phyloP scores from a whole-genome alignment of 2,329 filamentous ascomycete genomes.

The Alternaria sp. region DNA sequence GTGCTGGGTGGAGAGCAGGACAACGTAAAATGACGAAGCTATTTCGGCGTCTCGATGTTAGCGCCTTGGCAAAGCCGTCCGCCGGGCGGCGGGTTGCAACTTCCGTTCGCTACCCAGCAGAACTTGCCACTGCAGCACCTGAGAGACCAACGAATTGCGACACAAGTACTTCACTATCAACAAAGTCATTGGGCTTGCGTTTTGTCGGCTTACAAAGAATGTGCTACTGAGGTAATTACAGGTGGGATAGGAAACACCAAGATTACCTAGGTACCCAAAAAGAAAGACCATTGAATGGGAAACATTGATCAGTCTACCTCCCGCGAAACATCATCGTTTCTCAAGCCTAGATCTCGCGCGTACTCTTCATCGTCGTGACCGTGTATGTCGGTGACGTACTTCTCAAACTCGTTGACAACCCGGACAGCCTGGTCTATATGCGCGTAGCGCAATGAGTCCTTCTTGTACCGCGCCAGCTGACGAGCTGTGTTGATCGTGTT shows the following conservation, averaged over 20 bases:
- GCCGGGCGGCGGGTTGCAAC: not conserved
- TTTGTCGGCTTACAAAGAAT: too few species aligned
- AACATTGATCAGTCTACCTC: too few species aligned
- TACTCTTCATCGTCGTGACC: not conserved
- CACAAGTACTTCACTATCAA: not conserved
- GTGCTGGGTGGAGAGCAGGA: not conserved
- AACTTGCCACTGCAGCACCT: too few species aligned
- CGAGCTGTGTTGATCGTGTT: not conserved
- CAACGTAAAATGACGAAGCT: not conserved
- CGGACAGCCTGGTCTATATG: not conserved
- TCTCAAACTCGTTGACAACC: not conserved
- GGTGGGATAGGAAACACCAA: too few species aligned
- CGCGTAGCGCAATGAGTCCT: not conserved
- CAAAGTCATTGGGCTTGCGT: too few species aligned
- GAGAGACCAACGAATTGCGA: too few species aligned
- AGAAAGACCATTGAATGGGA: too few species aligned
- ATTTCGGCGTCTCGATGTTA: not conserved
- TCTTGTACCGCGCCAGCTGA: not conserved
- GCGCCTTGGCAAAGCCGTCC: not conserved
- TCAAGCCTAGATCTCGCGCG: not conserved
- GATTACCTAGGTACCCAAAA: too few species aligned
- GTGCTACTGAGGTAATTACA: too few species aligned
- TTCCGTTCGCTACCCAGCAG: not conserved
- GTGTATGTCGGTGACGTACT: not conserved
- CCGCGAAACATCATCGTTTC: not conserved